Evolutionary conservation across 1,284 basidiomycete genomes (phyloP).

Genomic region (Singerocomus inundabilis): DNA sequence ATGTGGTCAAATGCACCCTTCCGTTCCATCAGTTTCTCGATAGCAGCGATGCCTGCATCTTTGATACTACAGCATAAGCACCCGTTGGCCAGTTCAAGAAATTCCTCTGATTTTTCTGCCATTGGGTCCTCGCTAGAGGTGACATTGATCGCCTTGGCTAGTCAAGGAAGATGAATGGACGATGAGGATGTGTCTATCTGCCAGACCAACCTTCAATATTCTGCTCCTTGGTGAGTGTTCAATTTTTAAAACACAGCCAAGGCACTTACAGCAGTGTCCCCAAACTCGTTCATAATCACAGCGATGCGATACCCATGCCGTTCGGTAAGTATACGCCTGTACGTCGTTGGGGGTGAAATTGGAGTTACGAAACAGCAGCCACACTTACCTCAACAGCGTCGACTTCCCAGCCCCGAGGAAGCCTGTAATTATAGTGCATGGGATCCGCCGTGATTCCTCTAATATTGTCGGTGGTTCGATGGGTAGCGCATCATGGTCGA

Average conservation of each 20-base stretch:
- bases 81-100: constrained; percentile 89
- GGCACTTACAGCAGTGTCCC: constrained; percentile 74
- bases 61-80: constrained; percentile 95
- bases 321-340: constrained; percentile 84
- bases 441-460: constrained; percentile 48
- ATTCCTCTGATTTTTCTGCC: constrained; percentile 68
- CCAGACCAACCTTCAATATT: constrained; percentile 59
- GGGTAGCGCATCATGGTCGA: constrained; percentile 36
- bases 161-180: constrained; percentile 5
- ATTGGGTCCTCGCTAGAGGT: constrained; percentile 64
- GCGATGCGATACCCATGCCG: constrained; percentile 92
- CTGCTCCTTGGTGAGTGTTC: constrained; percentile 34
- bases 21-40: constrained; percentile 81
- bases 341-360: neutral
- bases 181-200: constrained; percentile 35
- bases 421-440: constrained; percentile 88
- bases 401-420: constrained; percentile 92
- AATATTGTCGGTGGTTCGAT: neutral
- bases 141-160: constrained; percentile 77
- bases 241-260: constrained; percentile 5
- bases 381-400: constrained; percentile 70
- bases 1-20: constrained; percentile 91
- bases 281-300: constrained; percentile 96
- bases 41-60: constrained; percentile 86
- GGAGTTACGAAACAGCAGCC: neutral